Evolutionary conservation across 2,329 filamentous ascomycete genomes (phyloP), one percentile per base, ranked within the genome.

Genomic region (Exophiala bonariae): DNA sequence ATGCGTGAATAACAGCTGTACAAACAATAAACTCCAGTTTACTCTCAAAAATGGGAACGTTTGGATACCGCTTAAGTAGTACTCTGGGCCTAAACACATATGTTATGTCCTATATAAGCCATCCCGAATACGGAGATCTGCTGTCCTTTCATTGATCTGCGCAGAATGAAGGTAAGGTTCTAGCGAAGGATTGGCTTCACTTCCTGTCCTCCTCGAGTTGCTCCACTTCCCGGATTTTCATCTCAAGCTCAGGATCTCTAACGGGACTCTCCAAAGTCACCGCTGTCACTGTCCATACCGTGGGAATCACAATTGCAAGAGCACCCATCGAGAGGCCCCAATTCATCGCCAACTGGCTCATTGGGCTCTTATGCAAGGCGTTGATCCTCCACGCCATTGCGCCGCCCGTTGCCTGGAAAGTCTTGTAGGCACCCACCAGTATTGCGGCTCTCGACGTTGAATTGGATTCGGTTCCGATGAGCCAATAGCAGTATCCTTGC

Each of bases 351-450:
- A 95, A 92, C 59, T 90, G 80, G 56, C 76, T 79, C 73, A 86
- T 82, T 70, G 80, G 95, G 0, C 36, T 22, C 16, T 40, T 31
- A 61, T 67, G 58, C 65, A 70, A 66, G 59, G 66, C 71, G 33
- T 62, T 59, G 42, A 61, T 52, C 7, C 56, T 56, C 41, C 67
- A 74, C 50, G 69, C 71, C 44, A 69, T 80, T 49, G 87, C 89
- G 3, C 85, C 83, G 59, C 89, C 89, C 14, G 87, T 88, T n/a
- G 87, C 92, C 68, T 95, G 89, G 55, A 95, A 87, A 2, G 67
- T 67, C 62, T 75, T 74, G 55, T 77, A 76, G 11, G 72, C 64
- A 19, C 74, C 72, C 1, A 75, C 73, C 18, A 75, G 60, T 10
- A 75, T 63, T 13, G 74, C 73, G 1, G 70, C 65, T 8, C 66